Base-by-base conservation (phyloP, 2,329 filamentous ascomycete species). In the Penicillium sp. region DNA sequence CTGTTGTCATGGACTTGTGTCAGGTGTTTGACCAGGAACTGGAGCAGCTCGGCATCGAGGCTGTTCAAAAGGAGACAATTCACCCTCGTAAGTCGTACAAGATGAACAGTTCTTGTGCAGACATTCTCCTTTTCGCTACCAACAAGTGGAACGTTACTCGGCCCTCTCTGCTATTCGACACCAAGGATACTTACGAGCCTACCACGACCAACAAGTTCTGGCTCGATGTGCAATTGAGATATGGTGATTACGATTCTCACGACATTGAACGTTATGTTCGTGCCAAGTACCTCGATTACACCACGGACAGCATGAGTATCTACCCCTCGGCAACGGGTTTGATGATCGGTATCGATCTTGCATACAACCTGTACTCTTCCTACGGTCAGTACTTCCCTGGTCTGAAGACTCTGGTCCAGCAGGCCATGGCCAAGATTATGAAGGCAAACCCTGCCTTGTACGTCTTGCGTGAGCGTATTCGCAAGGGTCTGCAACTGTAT, bases 401-500 rank as follows among this genome's bases (percentile, higher is more conserved):
- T 67, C 77, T 99, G 55, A 99, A 99, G 80, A 88, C 91, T 43
- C 82, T 99, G 22, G 80, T 99, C 24, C 95, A 99, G 73, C 92
- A 97, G 72, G 94, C 95, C 5, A 99, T 99, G 95, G 91, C 91
- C 44, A 99, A 99, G 85, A 85, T 99, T 69, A 99, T 99, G 94
- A 99, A 99, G 76, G 92, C 94, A 33, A 99, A 99, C 68, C 94
- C 94, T 14, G 94, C 94, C 2, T 76, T 99, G 28, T 99, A 97
- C 70, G 94, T 99, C 46, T 78, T 99, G 53, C 89, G 94, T 53
- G 94, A 99, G 77, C 94, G 94, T 82, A 99, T 99, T 58, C 85
- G 95, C 59, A 99, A 99, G 80, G 94, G 94, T 80, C 83, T 99
- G 53, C 94, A 99, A 76, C 80, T 99, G 13, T 99, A 99, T 67